phyloP scores from a whole-genome alignment of 768 basidiomycete genomes.

The Leucocoprinus sp. region DNA sequence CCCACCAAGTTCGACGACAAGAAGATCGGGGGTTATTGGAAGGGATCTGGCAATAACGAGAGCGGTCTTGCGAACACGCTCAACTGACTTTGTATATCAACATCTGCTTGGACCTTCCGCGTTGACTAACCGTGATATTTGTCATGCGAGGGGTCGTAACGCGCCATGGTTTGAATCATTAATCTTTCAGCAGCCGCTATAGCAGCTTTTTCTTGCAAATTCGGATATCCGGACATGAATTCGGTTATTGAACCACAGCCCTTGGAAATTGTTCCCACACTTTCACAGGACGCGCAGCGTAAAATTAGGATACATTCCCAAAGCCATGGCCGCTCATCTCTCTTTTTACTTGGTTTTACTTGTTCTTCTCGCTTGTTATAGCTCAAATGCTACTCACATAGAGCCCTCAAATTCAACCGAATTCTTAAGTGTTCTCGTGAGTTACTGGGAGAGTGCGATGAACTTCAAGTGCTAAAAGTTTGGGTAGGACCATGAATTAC shows the following conservation, averaged over 20 bases:
- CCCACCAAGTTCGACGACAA: constrained; percentile 64
- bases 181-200: constrained; percentile 56
- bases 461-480: not conserved
- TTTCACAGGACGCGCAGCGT: not conserved
- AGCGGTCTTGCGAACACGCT: constrained; percentile 76
- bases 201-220: constrained; percentile 38
- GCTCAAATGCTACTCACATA: constrained; percentile 2
- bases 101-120: constrained; percentile 3
- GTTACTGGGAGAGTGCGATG: constrained; percentile 1
- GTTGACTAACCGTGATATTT: constrained; percentile 56
- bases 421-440: constrained; percentile 19
- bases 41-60: constrained; percentile 52
- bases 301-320: not conserved
- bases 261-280: not conserved
- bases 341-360: constrained; percentile 23
- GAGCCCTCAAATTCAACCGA: constrained; percentile 7
- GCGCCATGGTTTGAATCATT: constrained; percentile 66
- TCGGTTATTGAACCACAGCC: too few relatives aligned
- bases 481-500: constrained; percentile 6
- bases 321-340: constrained; percentile 21
- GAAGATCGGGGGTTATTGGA: constrained; percentile 48
- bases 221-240: constrained; percentile 39
- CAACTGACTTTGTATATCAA: constrained; percentile 37
- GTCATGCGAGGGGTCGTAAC: constrained; percentile 79
- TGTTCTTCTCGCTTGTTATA: constrained; percentile 34